Conservation (phyloP, 768 basidiomycete genomes). For the Leccinum incarnatum region DNA sequence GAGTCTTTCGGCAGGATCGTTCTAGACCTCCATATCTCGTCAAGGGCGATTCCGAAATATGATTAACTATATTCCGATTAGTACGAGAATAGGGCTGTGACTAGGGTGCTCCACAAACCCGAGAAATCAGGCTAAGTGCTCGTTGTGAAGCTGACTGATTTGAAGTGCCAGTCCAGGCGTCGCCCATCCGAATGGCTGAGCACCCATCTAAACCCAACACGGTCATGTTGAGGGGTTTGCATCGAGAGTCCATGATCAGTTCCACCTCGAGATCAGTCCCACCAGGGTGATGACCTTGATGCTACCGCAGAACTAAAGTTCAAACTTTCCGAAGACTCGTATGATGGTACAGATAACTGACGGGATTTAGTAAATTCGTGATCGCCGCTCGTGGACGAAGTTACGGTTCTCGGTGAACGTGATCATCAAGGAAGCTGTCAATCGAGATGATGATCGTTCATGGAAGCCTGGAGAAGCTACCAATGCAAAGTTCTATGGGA, state of each 20-base stretch:
- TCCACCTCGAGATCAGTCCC: constrained; percentile 43
- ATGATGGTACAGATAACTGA: constrained; percentile 57
- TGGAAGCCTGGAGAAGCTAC: constrained; percentile 31
- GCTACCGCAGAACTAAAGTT: constrained; percentile 51
- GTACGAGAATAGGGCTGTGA: constrained; percentile 31
- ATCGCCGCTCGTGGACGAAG: neutral
- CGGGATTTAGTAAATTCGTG: neutral
- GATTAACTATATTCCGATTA: constrained; percentile 41
- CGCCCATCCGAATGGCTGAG: constrained; percentile 31
- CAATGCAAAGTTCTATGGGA: constrained; percentile 55
- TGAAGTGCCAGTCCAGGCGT: constrained; percentile 20
- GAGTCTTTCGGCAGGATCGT: constrained; percentile 35
- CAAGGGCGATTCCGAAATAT: constrained; percentile 24
- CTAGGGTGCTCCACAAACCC: constrained; percentile 33
- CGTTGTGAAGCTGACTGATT: constrained; percentile 32
- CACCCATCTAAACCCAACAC: constrained; percentile 42
- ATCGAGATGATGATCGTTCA: constrained; percentile 2
- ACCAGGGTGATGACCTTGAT: constrained; percentile 44
- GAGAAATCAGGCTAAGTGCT: constrained; percentile 34
- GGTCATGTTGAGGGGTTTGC: constrained; percentile 44
- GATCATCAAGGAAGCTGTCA: constrained; percentile 38
- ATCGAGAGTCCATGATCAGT: constrained; percentile 48
- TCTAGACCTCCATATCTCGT: constrained; percentile 42
- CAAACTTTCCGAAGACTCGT: constrained; percentile 54
- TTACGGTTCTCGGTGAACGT: constrained; percentile 43